A percentile compares a stretch with the other conserved stretches of the same genome.
phyloP scores from a whole-genome alignment of 306 rosid species.

The Pterocarpus santalinus region DNA sequence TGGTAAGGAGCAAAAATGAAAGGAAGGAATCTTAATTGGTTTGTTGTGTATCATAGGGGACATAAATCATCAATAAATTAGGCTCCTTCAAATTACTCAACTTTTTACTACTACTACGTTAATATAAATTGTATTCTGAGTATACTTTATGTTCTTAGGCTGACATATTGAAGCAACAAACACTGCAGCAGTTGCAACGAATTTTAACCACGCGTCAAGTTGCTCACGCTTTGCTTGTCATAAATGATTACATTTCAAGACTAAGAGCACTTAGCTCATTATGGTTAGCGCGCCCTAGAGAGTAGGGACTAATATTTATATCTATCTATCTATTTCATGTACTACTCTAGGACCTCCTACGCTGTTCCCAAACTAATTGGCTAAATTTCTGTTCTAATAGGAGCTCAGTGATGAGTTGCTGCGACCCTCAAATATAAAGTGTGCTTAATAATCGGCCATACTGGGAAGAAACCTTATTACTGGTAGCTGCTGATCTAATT shows the following conservation, averaged over 20 bases:
- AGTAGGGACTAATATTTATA: constrained; percentile 40
- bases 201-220: constrained; percentile 79
- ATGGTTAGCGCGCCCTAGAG: constrained; percentile 91
- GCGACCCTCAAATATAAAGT: constrained; percentile 11
- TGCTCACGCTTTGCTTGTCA: constrained; percentile 76
- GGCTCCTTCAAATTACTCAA: not conserved
- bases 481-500: constrained; percentile 43
- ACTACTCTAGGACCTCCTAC: not conserved
- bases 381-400: constrained; percentile 37
- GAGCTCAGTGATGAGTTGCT: constrained; percentile 37
- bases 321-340: not conserved
- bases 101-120: not conserved
- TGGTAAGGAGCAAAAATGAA: not conserved
- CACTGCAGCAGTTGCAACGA: constrained; percentile 78
- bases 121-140: not conserved
- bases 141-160: constrained; percentile 62
- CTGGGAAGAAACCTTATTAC: constrained; percentile 33
- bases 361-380: constrained; percentile 35
- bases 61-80: not conserved
- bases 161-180: constrained; percentile 77
- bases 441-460: constrained; percentile 6
- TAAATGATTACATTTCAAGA: constrained; percentile 75
- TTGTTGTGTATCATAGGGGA: not conserved
- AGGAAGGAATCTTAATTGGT: not conserved
- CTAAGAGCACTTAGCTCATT: constrained; percentile 84